A percentile compares a stretch with the other conserved stretches of the same genome.
These are phyloP conservation scores for Cystobasidium sp. DNA, from an alignment of 1,284 basidiomycete genomes.

Conservation along the genomic window DNA sequence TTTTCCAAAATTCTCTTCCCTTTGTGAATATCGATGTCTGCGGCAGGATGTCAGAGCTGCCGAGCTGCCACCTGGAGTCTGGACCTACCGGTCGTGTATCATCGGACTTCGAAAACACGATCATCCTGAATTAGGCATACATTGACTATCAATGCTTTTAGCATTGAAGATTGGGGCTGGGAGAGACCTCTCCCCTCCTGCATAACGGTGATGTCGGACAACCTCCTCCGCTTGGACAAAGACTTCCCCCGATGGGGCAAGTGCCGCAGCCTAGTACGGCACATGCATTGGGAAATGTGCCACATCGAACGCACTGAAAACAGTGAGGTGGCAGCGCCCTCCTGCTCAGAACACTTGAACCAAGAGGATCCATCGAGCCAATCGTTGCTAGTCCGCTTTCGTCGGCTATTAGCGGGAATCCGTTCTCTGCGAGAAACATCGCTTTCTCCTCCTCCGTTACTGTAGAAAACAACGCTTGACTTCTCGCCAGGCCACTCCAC, in stretches of 20 bases:
- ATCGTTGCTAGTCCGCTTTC: slow-evolving; percentile 15
- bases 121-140: slow-evolving; percentile 16
- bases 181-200: slow-evolving; percentile 10
- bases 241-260: slow-evolving; percentile 12
- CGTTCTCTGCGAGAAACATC: slow-evolving; percentile 15
- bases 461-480: slow-evolving; percentile 20
- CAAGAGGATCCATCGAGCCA: slow-evolving; percentile 11
- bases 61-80: slow-evolving; percentile 12
- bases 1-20: slow-evolving; percentile 13
- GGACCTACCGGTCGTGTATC: slow-evolving; percentile 12
- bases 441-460: slow-evolving; percentile 21
- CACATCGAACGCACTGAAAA: slow-evolving; percentile 15
- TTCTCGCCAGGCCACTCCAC: slow-evolving; percentile 24
- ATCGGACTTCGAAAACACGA: slow-evolving; percentile 13
- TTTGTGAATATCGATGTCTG: slow-evolving; percentile 13
- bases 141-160: slow-evolving; percentile 17
- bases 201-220: slow-evolving; percentile 15
- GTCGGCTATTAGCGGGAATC: slow-evolving; percentile 14
- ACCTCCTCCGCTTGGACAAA: slow-evolving; percentile 13
- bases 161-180: slow-evolving; percentile 15
- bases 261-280: slow-evolving; percentile 14
- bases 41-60: slow-evolving; percentile 14
- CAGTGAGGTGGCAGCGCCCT: slow-evolving; percentile 14
- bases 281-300: slow-evolving; percentile 15
- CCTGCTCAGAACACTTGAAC: slow-evolving; percentile 15